Percentiles rank a stretch among this genome's conserved stretches.
phyloP scores from a whole-genome alignment of 2,329 filamentous ascomycete genomes.

The Periconia macrospinosa region DNA sequence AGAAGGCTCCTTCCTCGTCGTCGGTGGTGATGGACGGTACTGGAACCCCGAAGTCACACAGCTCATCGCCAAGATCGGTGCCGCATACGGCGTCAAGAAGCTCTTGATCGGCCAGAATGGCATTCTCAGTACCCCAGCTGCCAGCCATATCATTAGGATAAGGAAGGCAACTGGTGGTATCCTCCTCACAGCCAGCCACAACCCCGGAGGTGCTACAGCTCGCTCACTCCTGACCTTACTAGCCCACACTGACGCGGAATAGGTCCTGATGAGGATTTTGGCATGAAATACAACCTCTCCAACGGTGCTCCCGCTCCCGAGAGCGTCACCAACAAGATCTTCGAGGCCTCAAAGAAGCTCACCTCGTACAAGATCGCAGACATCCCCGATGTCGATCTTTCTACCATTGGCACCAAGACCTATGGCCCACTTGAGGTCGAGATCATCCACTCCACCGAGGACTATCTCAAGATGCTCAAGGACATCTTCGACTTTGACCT shows the following conservation, averaged over 20 bases:
- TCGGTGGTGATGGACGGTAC: conserved; percentile 95
- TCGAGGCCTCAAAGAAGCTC: conserved; percentile 83
- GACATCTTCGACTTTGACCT: conserved; percentile 97
- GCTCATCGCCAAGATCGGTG: conserved; percentile 94
- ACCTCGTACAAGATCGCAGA: conserved; percentile 90
- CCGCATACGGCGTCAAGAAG: conserved; percentile 98
- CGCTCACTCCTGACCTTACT: not conserved
- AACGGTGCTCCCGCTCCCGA: conserved; percentile 96
- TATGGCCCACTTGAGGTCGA: conserved; percentile 91
- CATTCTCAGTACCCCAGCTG: conserved; percentile 94
- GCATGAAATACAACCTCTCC: conserved; percentile 99
- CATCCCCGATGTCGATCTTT: conserved; percentile 83
- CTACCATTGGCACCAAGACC: conserved; percentile 77
- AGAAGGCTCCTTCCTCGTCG: conserved; percentile 86
- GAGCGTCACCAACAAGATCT: conserved; percentile 97
- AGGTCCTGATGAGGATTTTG: conserved; percentile 94
- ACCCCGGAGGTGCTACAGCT: conserved; percentile 80
- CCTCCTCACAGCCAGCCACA: conserved; percentile 94
- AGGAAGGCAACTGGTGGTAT: conserved; percentile 95
- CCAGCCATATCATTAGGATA: conserved; percentile 94
- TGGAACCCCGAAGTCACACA: conserved; percentile 97
- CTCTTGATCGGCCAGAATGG: conserved; percentile 93
- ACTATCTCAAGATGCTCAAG: conserved; percentile 95
- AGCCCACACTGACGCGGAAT: conserved; percentile 1
- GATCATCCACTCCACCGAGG: conserved; percentile 87